phyloP scores from a whole-genome alignment of 108 stramenopile genomes.

The Parmales sp. region DNA sequence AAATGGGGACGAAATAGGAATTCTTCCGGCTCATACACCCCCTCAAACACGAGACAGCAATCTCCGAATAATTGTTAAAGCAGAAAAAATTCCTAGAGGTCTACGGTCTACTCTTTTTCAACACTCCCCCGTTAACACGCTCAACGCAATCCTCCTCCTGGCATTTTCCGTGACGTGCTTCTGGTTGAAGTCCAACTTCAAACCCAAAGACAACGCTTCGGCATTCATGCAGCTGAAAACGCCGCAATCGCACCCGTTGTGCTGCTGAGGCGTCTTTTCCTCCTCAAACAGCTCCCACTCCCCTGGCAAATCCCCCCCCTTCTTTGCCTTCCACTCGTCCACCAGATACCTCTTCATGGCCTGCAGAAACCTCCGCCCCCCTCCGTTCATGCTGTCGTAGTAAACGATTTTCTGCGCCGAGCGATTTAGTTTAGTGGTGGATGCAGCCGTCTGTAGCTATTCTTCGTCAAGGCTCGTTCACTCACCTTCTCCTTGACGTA shows the following conservation, averaged over 20 bases:
- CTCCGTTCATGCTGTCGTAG: conserved; percentile 62
- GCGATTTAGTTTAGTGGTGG: conserved; percentile 15
- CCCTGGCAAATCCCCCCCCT: conserved; percentile 46
- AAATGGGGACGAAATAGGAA: too few species aligned
- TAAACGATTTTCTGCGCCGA: conserved; percentile 14
- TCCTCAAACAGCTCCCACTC: conserved; percentile 60
- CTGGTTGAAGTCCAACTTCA: conserved; percentile 59
- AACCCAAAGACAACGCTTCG: conserved; percentile 66
- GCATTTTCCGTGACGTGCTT: conserved; percentile 64
- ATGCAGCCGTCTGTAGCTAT: too few species aligned
- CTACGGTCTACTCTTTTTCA: too few species aligned
- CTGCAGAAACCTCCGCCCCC: conserved; percentile 42
- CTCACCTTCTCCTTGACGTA: conserved; percentile 73
- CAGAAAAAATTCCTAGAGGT: too few species aligned
- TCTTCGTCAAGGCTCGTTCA: too few species aligned
- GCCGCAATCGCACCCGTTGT: conserved; percentile 81
- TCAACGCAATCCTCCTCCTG: conserved; percentile 66
- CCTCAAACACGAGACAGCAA: too few species aligned
- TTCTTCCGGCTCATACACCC: too few species aligned
- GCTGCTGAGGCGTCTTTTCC: conserved; percentile 58
- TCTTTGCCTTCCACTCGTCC: conserved; percentile 71
- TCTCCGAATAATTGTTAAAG: too few species aligned
- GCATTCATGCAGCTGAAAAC: conserved; percentile 84
- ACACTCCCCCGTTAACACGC: too few species aligned
- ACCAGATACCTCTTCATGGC: conserved; percentile 61